Base-by-base conservation (phyloP, 2,329 filamentous ascomycete species). In the Cadophora sp. region DNA sequence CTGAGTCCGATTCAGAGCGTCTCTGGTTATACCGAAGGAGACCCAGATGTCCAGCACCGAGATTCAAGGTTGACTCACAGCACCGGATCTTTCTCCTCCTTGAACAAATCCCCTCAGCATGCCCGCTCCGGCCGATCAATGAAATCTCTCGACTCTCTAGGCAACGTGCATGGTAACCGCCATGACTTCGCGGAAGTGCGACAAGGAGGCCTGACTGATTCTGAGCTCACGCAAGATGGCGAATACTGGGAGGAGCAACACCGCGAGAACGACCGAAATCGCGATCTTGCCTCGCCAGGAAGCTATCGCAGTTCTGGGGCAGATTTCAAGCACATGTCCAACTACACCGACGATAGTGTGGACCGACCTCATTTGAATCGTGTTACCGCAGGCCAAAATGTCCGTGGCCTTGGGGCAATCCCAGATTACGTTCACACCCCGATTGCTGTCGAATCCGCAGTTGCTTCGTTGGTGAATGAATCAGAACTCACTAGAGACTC, bases 1-100 rank as follows among this genome's bases (percentile, higher is more conserved):
- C 80, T 96, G 59, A 97, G 94, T 76, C 95, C 95, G 0, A 94
- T 97, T 67, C 94, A 96, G 72, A 97, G 94, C 74, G 92, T 97
- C 18, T 95, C 93, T 13, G 96, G 94, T 69, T 95, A 94, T 74
- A 90, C 88, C 4, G 89, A 94, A 73, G 87, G 88, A 56, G 88
- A 88, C 62, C 89, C 83, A 68, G 80, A 81, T 33, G 83, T 84
- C 41, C 80, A 80, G 36, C 86, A 85, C 73, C 86, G 86, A 59
- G 84, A 89, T 66, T 87, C 88, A 1, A 80, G 83, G 66, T 80
- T 85, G 39, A 84, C 84, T 53, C 83, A 77, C n/a, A 81, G 80
- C 68, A 77, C 81, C 22, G 85, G 84, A n/a, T 87, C 85, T 1
- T 81, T 89, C 33, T 89, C 89, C 1, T 91, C 91, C 0, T 83